Evolutionary conservation across 441 rosid genomes (phyloP), one percentile per base, ranked within the genome.

Genomic region (Isatis lusitanica): DNA sequence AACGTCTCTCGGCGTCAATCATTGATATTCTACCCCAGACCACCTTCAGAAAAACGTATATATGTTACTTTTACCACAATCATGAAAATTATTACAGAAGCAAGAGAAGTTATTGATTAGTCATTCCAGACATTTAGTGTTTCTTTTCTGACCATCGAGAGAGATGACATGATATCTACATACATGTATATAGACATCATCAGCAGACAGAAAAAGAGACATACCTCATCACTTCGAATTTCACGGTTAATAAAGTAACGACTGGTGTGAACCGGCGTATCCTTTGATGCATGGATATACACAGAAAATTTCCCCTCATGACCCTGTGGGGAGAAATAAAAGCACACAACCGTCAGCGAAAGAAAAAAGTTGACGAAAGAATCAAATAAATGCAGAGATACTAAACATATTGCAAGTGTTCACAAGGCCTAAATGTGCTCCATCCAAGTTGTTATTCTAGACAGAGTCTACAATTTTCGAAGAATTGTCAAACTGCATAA

Each of bases 1-100:
- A 83, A 61, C 99, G 86, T 78, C 87, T 87, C 87, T 95, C 99
- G 2, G 99, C 99, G 71, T 90, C 98, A 80, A 93, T 81, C 99
- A 95, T 95, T 28, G 99, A 90, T 68, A 95, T 90, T 74, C 85
- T 93, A 50, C 99, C 99, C 98, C 98, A 93, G 13, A 87, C 82
- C 70, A 91, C 97, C 98, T 93, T 78, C 69, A 81, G 47, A 74
- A 59, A 60, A 61, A 62, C n/a, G 70, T 21, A 33, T 6, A 76
- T 31, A 30, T 63, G 33, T 58, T 38, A 57, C 33, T 12, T 15
- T 47, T 18, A 55, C 40, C 17, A 46, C 17, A 28, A 10, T 13
- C 63, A 75, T 38, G 53, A 46, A 61, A 50, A 21, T 10, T 33
- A 48, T 63, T 28, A 63, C 35, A 70, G 18, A 55, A 55, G 55